Evolutionary conservation across 371 early-diverging fungal species (phyloP).

Genomic region (Mortierella sp.): DNA sequence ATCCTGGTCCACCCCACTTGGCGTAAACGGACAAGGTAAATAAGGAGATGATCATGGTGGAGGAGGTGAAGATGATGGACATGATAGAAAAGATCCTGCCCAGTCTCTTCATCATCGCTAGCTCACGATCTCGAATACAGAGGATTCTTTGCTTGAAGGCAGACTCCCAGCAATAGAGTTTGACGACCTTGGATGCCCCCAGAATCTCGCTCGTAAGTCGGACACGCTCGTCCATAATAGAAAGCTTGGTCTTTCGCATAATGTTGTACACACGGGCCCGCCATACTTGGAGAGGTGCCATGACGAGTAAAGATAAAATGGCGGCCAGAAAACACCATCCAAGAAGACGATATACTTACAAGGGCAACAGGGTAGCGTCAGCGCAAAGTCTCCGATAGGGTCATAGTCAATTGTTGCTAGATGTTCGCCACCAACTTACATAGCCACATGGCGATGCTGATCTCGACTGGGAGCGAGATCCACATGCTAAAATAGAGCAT

Average conservation of each 20-base stretch:
- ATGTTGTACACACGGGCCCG: slow-evolving; percentile 26
- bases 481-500: slow-evolving; percentile 22
- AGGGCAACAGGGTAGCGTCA: not conserved
- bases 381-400: not conserved
- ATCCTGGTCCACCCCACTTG: slow-evolving; percentile 60
- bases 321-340: slow-evolving; percentile 71
- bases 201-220: slow-evolving; percentile 72
- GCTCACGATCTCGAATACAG: slow-evolving; percentile 58
- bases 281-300: slow-evolving; percentile 71
- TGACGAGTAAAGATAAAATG: slow-evolving; percentile 60
- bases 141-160: slow-evolving; percentile 61
- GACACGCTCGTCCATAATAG: slow-evolving; percentile 35
- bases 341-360: slow-evolving; percentile 65
- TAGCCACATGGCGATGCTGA: slow-evolving; percentile 18
- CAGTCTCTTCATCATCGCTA: slow-evolving; percentile 66
- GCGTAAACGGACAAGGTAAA: slow-evolving; percentile 65
- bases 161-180: slow-evolving; percentile 72
- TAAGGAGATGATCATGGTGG: slow-evolving; percentile 64
- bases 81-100: slow-evolving; percentile 69
- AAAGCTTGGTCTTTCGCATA: slow-evolving; percentile 22
- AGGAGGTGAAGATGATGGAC: slow-evolving; percentile 63
- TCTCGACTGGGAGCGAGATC: slow-evolving; percentile 33
- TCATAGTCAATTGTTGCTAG: too few relatives aligned
- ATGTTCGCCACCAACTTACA: slow-evolving; percentile 7
- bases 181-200: slow-evolving; percentile 87